Percentiles rank a stretch among this genome's conserved stretches.
phyloP scores from a whole-genome alignment of 2,329 filamentous ascomycete species.

The Graphilbum fragrans region DNA sequence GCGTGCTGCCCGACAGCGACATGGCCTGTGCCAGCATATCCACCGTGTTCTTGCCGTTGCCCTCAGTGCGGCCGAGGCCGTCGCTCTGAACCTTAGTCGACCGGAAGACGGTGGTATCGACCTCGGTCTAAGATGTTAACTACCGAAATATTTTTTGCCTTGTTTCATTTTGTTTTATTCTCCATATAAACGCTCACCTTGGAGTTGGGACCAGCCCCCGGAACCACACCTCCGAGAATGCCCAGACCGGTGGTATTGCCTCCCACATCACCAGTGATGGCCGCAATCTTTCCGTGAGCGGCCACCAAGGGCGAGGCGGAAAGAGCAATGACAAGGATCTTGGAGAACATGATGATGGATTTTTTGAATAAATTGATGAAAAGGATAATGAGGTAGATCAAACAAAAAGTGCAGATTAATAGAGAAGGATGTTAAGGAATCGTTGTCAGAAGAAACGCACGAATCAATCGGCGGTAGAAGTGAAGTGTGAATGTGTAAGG shows the following conservation, averaged over 20 bases:
- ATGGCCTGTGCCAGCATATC: constrained; percentile 19
- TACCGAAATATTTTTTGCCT: too few species aligned
- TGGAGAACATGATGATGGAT: constrained; percentile 14
- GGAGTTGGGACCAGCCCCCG: constrained; percentile 25
- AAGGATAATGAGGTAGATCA: constrained; percentile 1
- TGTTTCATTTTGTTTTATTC: too few species aligned
- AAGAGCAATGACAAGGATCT: constrained; percentile 15
- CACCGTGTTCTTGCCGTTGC: constrained; percentile 22
- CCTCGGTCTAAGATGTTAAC: constrained; percentile 20
- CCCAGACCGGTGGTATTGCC: constrained; percentile 30
- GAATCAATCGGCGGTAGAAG: constrained; percentile 6
- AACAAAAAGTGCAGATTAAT: too few species aligned
- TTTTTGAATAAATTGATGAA: background rate
- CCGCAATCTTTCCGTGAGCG: constrained; percentile 20
- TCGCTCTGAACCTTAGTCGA: constrained; percentile 20
- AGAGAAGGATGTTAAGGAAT: constrained; percentile 2
- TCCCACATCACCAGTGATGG: constrained; percentile 21
- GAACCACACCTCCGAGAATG: constrained; percentile 26
- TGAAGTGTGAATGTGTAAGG: too few species aligned
- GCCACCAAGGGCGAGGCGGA: constrained; percentile 16
- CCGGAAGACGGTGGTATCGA: constrained; percentile 32
- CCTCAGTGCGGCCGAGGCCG: constrained; percentile 25
- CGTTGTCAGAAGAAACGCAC: constrained; percentile 8
- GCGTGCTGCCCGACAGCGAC: constrained; percentile 22
- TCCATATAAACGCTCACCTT: constrained; percentile 10